These are phyloP conservation scores for Geum urbanum DNA, from an alignment of 306 rosid genomes.

Conservation along the genomic window DNA sequence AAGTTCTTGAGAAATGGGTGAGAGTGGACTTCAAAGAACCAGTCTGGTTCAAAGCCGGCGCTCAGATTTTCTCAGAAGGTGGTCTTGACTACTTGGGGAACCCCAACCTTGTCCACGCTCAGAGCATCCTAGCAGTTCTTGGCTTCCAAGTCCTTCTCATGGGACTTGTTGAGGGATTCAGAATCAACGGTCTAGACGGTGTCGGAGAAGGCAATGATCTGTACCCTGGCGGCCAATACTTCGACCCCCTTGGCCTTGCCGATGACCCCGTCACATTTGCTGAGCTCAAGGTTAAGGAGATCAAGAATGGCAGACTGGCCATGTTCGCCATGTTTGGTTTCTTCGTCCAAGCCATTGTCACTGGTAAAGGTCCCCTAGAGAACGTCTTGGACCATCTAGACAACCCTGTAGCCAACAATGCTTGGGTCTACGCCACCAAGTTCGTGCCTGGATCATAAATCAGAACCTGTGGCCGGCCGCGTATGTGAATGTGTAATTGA, in stretches of 20 bases:
- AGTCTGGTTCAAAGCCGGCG: constrained; percentile 92
- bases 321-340: constrained; percentile 97
- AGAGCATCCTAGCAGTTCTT: constrained; percentile 78
- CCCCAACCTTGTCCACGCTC: constrained; percentile 91
- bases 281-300: constrained; percentile 88
- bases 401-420: constrained; percentile 87
- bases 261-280: constrained; percentile 79
- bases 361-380: constrained; percentile 89
- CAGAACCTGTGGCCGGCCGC: not conserved
- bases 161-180: constrained; percentile 88
- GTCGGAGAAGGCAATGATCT: constrained; percentile 86
- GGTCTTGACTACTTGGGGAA: constrained; percentile 85
- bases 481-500: constrained; percentile 19
- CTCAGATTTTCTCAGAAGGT: constrained; percentile 87
- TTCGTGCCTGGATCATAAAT: constrained; percentile 74
- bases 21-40: constrained; percentile 84
- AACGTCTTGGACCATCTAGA: constrained; percentile 84
- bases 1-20: constrained; percentile 63
- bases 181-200: constrained; percentile 84
- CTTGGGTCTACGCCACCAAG: constrained; percentile 95
- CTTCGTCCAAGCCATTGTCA: constrained; percentile 95
- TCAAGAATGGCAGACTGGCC: constrained; percentile 82
- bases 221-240: constrained; percentile 90
- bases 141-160: constrained; percentile 77
- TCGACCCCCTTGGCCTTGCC: constrained; percentile 88